These are phyloP conservation scores for Botrytis paeoniae DNA, from an alignment of 2,329 filamentous ascomycete genomes.

Conservation along the genomic window DNA sequence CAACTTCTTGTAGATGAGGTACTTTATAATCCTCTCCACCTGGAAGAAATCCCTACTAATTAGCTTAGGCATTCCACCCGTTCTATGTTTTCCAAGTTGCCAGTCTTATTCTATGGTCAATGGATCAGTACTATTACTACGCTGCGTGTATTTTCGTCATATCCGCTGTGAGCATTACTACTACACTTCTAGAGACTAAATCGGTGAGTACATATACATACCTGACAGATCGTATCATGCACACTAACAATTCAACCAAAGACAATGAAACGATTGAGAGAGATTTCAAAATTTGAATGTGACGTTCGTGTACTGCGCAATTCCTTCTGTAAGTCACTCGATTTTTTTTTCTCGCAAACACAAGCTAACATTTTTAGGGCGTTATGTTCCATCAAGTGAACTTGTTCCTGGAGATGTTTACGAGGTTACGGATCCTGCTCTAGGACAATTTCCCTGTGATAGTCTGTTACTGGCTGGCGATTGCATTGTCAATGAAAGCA, in stretches of 20 bases:
- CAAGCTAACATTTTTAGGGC: conserved; percentile 51
- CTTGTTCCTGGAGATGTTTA: conserved; percentile 95
- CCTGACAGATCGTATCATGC: not conserved
- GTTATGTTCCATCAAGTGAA: conserved; percentile 79
- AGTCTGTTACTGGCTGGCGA: conserved; percentile 89
- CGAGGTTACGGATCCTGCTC: conserved; percentile 88
- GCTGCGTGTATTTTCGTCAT: conserved; percentile 92
- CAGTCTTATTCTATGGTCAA: conserved; percentile 88
- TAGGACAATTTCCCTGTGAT: conserved; percentile 87
- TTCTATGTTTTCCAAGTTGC: conserved; percentile 99
- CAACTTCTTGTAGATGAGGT: conserved; percentile 89
- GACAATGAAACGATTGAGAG: conserved; percentile 85
- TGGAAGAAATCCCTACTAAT: conserved; percentile 28
- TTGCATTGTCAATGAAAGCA: conserved; percentile 98
- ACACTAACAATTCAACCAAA: conserved; percentile 36
- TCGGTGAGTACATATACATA: conserved; percentile 52
- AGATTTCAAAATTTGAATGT: conserved; percentile 93
- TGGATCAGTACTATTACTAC: conserved; percentile 98
- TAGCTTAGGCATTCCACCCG: conserved; percentile 86
- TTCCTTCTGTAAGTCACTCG: conserved; percentile 72
- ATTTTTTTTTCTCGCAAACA: conserved; percentile 4
- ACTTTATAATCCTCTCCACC: conserved; percentile 22
- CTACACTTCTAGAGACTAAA: conserved; percentile 86
- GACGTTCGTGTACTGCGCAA: conserved; percentile 90
- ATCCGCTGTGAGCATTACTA: conserved; percentile 85